Percentiles rank a stretch among this genome's conserved stretches.
These are phyloP conservation scores for Isoetes taiwanensis DNA, from an alignment of 75 land plant genomes.

Conservation along the genomic window DNA sequence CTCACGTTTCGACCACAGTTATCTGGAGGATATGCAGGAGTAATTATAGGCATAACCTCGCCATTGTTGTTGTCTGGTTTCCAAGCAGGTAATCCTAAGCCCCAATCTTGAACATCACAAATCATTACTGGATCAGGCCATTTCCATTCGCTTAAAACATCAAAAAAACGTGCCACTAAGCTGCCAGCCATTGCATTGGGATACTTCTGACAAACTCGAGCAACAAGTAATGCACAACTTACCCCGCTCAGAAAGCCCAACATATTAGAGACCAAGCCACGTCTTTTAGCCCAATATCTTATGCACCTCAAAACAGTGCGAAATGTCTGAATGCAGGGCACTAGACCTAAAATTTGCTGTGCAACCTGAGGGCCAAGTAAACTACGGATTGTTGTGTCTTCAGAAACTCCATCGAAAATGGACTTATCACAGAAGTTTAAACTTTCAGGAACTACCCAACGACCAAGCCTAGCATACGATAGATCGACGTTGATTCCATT, in stretches of 20 bases:
- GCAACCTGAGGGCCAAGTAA: no score
- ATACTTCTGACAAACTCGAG: constrained; percentile 30
- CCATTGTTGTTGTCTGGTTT: constrained; percentile 4
- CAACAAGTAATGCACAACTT: constrained; percentile 37
- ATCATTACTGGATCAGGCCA: constrained; percentile 42
- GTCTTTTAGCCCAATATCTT: constrained; percentile 37
- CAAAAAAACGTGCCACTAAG: constrained; percentile 25
- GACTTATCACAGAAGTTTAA: no score
- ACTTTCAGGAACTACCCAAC: constrained; percentile 22
- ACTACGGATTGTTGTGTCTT: no score
- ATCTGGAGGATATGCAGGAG: constrained; percentile 29
- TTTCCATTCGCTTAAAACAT: constrained; percentile 29
- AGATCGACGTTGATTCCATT: constrained; percentile 34
- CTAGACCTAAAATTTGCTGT: no score
- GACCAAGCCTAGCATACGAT: constrained; percentile 28
- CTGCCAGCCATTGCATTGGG: constrained; percentile 20
- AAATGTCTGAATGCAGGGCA: constrained; percentile 31
- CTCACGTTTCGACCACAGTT: constrained; percentile 38
- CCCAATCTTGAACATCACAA: constrained; percentile 9
- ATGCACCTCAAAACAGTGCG: constrained; percentile 31
- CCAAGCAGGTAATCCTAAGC: no score
- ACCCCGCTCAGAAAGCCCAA: constrained; percentile 41
- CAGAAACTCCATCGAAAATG: no score
- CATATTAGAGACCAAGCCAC: constrained; percentile 40
- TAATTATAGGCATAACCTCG: constrained; percentile 34